These are phyloP conservation scores for Ilex aquifolium DNA, from an alignment of 257 asterid genomes.

Conservation along the genomic window DNA sequence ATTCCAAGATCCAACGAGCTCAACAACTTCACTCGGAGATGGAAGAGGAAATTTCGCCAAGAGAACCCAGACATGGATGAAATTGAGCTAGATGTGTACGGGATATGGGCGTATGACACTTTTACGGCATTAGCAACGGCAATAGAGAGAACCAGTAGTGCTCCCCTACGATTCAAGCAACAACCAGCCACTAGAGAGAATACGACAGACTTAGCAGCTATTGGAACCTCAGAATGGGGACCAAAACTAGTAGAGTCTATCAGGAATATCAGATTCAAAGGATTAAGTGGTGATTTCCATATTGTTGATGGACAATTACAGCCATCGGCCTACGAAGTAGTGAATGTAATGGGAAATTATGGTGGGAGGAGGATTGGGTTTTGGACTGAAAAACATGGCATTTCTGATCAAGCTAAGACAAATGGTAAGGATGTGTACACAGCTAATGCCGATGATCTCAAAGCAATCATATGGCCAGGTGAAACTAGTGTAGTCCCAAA, in stretches of 20 bases:
- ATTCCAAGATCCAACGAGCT: slow-evolving; percentile 20
- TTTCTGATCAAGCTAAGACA: slow-evolving; percentile 7
- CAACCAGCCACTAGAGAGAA: slow-evolving; percentile 8
- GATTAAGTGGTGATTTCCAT: slow-evolving; percentile 33
- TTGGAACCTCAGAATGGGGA: slow-evolving; percentile 18
- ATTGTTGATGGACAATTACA: slow-evolving; percentile 23
- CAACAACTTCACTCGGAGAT: slow-evolving; percentile 4
- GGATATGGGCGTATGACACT: slow-evolving; percentile 49
- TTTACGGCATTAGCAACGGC: slow-evolving; percentile 48
- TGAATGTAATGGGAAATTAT: slow-evolving; percentile 22
- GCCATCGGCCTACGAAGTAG: slow-evolving; percentile 24
- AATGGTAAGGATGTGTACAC: slow-evolving; percentile 4
- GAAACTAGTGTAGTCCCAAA: slow-evolving; percentile 24
- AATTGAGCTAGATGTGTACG: slow-evolving; percentile 19
- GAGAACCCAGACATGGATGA: slow-evolving; percentile 9
- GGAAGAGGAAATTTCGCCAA: slow-evolving; percentile 12
- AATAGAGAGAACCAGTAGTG: slow-evolving; percentile 21
- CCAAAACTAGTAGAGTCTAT: slow-evolving; percentile 24
- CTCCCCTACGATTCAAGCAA: not conserved
- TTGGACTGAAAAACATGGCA: slow-evolving; percentile 25
- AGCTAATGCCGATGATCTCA: slow-evolving; percentile 9
- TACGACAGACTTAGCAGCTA: not conserved
- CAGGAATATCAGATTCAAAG: slow-evolving; percentile 22
- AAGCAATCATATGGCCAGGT: slow-evolving; percentile 47
- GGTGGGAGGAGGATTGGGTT: slow-evolving; percentile 25